These are phyloP conservation scores for Microsporum audouinii DNA, from an alignment of 2,329 filamentous ascomycete species.

Conservation along the genomic window DNA sequence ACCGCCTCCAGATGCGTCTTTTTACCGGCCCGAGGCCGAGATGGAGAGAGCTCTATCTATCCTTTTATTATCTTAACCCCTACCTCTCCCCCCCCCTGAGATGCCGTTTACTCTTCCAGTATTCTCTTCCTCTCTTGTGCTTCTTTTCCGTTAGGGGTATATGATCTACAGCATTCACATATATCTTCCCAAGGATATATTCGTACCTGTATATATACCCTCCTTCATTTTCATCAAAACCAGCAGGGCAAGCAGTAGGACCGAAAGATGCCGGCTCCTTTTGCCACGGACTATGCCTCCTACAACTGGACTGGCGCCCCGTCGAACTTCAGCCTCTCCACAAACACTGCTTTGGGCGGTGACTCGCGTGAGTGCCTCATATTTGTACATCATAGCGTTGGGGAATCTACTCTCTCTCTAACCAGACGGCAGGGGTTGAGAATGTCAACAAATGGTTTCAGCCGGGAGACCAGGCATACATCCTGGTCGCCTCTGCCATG, in stretches of 20 bases:
- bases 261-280: neutral
- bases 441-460: slow-evolving; percentile 96
- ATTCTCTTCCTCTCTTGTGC: neutral
- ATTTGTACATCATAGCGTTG: neutral
- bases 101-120: neutral
- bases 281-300: slow-evolving; percentile 35
- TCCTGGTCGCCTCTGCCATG: slow-evolving; percentile 80
- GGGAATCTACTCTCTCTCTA: neutral
- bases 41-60: neutral
- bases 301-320: slow-evolving; percentile 41
- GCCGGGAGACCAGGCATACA: slow-evolving; percentile 85
- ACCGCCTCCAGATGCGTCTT: neutral
- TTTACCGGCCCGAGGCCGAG: neutral
- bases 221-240: neutral
- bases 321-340: slow-evolving; percentile 33
- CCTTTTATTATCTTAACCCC: neutral
- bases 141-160: neutral
- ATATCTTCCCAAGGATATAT: neutral
- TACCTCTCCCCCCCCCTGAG: neutral
- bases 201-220: neutral
- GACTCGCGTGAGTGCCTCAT: slow-evolving; percentile 56
- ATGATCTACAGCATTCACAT: neutral
- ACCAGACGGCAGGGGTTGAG: slow-evolving; percentile 49
- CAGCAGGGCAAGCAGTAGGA: neutral
- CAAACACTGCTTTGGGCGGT: slow-evolving; percentile 54